phyloP scores from a whole-genome alignment of 192 early-diverging fungal species.

The Funneliformis geosporum region DNA sequence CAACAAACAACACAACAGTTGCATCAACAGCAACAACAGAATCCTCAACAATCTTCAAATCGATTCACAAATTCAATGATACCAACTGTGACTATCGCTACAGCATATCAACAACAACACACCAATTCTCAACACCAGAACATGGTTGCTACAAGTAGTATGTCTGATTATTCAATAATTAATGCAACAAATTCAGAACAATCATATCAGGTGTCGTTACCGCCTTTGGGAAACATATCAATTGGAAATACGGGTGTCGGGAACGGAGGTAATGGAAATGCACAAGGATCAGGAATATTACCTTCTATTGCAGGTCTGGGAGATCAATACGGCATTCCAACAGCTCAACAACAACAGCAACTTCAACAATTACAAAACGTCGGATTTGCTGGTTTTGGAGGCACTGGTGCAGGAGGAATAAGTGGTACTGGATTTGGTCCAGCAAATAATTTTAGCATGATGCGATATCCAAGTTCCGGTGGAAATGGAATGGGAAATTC shows the following conservation, averaged over 20 bases:
- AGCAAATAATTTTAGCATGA: constrained; percentile 1
- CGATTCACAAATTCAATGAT: not conserved
- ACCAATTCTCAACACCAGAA: not conserved
- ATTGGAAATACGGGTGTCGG: not conserved
- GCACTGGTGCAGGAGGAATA: not conserved
- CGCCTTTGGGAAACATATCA: constrained; percentile 9
- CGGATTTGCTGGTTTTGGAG: constrained; percentile 1
- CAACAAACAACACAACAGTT: not conserved
- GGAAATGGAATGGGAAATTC: not conserved
- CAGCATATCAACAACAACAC: constrained; percentile 12
- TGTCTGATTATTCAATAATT: constrained; percentile 12
- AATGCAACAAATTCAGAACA: not conserved
- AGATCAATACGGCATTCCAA: not conserved
- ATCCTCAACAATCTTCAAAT: not conserved
- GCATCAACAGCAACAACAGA: constrained; percentile 12
- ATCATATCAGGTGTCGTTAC: constrained; percentile 11
- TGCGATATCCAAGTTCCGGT: constrained; percentile 10
- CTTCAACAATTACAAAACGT: constrained; percentile 21
- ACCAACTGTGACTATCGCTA: constrained; percentile 1
- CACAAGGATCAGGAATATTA: not conserved
- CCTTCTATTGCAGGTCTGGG: not conserved
- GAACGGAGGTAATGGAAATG: not conserved
- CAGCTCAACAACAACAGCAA: constrained; percentile 1
- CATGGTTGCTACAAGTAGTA: not conserved
- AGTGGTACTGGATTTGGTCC: constrained; percentile 7